These are phyloP conservation scores for Rosa persica DNA, from an alignment of 306 rosid genomes.

Conservation along the genomic window DNA sequence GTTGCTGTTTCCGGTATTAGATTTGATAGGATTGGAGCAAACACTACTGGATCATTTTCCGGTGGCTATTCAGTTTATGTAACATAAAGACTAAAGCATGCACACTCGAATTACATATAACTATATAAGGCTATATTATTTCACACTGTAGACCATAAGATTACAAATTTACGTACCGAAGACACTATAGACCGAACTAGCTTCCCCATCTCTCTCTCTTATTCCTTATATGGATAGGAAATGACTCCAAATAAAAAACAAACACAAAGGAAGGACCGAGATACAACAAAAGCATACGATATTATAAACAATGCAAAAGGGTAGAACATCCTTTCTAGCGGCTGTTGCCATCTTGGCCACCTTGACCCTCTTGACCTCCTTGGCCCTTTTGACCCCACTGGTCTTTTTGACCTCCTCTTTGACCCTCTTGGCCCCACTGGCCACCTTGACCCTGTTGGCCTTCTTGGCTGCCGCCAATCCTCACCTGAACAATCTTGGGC, in stretches of 20 bases:
- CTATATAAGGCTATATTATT: background rate
- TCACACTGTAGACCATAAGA: background rate
- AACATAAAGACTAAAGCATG: too few species aligned
- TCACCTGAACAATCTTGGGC: conserved; percentile 36
- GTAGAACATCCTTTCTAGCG: background rate
- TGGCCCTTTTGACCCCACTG: background rate
- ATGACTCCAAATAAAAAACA: background rate
- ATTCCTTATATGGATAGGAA: background rate
- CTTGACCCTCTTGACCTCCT: background rate
- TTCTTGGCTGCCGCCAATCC: background rate
- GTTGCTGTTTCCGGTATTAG: too few species aligned
- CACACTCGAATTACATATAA: too few species aligned
- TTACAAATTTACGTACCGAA: background rate
- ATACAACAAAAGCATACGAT: background rate
- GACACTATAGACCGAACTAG: background rate
- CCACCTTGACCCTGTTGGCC: background rate
- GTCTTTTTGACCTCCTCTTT: background rate
- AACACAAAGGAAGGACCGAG: background rate
- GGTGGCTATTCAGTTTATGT: too few species aligned
- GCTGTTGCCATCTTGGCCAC: background rate
- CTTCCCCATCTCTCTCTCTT: background rate
- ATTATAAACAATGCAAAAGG: background rate
- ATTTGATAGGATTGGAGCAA: too few species aligned
- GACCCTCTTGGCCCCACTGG: background rate
- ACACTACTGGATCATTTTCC: too few species aligned